These are phyloP conservation scores for Phytophthora pisi DNA, from an alignment of 352 stramenopile species.

Conservation along the genomic window DNA sequence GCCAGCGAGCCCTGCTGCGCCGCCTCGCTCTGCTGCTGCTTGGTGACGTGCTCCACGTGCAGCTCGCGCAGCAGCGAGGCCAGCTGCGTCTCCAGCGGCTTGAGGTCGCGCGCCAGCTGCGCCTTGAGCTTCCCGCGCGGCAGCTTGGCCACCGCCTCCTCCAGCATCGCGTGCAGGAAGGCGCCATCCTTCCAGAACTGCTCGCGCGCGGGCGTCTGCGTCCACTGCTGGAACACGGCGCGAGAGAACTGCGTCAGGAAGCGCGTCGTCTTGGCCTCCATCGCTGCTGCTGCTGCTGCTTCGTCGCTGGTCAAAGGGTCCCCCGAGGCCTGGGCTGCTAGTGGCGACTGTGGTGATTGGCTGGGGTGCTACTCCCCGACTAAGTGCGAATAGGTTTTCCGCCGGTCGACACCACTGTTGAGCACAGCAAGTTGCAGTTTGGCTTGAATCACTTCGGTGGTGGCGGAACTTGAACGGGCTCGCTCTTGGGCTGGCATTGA, in stretches of 20 bases:
- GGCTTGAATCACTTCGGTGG: too few relatives aligned
- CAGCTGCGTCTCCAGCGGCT: slow-evolving; percentile 31
- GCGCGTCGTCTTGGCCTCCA: slow-evolving; percentile 53
- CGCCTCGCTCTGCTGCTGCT: slow-evolving; percentile 17
- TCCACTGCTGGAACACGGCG: slow-evolving; percentile 66
- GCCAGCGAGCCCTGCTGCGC: neutral
- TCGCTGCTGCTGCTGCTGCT: slow-evolving; percentile 6
- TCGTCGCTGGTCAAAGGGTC: neutral
- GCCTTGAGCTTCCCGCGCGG: slow-evolving; percentile 52
- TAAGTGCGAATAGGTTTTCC: neutral
- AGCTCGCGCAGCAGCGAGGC: slow-evolving; percentile 41
- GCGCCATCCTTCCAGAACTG: slow-evolving; percentile 58
- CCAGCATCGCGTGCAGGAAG: slow-evolving; percentile 48
- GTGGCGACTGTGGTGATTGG: neutral
- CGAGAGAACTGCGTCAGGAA: slow-evolving; percentile 67
- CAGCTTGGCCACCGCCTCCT: slow-evolving; percentile 69
- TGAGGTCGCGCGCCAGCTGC: slow-evolving; percentile 49
- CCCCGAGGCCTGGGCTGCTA: too few relatives aligned
- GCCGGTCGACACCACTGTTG: too few relatives aligned
- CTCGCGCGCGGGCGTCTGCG: slow-evolving; percentile 33
- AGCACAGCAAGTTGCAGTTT: too few relatives aligned
- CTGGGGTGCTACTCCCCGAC: neutral
- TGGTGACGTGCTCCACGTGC: slow-evolving; percentile 26
- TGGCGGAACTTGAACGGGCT: too few relatives aligned
- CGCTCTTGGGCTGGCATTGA: too few relatives aligned